Base-by-base conservation (phyloP, 1,284 basidiomycete genomes). In the Puccinia coronata region DNA sequence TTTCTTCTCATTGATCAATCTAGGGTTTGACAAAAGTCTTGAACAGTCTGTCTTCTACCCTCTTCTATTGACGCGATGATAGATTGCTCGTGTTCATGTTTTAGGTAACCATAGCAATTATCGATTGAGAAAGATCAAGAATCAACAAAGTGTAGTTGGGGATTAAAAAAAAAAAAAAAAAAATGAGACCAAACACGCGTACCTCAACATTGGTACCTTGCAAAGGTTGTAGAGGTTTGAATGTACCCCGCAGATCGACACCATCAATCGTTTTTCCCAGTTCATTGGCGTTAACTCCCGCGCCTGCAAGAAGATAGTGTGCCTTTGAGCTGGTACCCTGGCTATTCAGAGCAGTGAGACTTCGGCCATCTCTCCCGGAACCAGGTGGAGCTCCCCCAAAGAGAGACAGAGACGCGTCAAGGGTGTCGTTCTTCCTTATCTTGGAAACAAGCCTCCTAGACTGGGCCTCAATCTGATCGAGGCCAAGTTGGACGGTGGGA, bases 51-150 rank as follows among this genome's bases (percentile, higher is more conserved):
- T 82, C 91, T 90, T 69, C 94, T 88, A 5, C 92, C 92, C 85
- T 96, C 93, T 86, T 97, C 95, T 82, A 98, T 96, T 1, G 94
- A 93, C 4, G 93, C 93, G 82, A 97, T 93, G 81, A 98, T 90
- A 83, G 93, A 94, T 86, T 96, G 95, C 86, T 98, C 95, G 85
- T 96, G 94, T 8, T 93, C 92, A 86, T 95, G 93, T 28, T 93
- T 92, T 43, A 96, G 89, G 86, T 93, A 96, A 47, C 93, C 93
- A 47, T 85, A 73, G 2, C 36, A 16, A 16, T 34, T 34, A 12
- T 23, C 8, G 16, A 61, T n/a, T 43, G 18, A 51, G 34, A 47
- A 51, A 31, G 20, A 25, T 11, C 31, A n/a, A n/a, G n/a, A n/a
- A 36, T 67, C 20, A 67, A 67, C 20, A 43, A 41, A n/a, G 20